A percentile compares a stretch with the other conserved stretches of the same genome.
These are phyloP conservation scores for Helicostylum pulchrum DNA, from an alignment of 192 early-diverging fungal species.

Conservation along the genomic window DNA sequence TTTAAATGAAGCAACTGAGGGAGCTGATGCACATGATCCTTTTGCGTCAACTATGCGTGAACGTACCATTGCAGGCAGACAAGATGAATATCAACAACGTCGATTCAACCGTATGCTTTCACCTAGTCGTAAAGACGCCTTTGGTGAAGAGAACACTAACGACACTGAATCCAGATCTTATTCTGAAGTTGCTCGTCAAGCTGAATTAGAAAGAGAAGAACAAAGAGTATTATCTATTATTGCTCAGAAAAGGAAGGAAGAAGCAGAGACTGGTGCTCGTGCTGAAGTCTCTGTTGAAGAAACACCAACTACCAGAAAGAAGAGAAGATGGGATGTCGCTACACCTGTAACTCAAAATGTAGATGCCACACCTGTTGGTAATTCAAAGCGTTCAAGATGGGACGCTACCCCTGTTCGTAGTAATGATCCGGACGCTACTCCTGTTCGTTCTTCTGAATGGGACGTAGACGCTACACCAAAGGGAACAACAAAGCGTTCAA, in stretches of 20 bases:
- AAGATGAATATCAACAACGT: slow-evolving; percentile 85
- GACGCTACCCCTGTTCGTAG: slow-evolving; percentile 74
- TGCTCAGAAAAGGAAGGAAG: slow-evolving; percentile 70
- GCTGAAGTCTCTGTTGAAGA: slow-evolving; percentile 31
- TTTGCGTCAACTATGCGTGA: slow-evolving; percentile 53
- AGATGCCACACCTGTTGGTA: slow-evolving; percentile 35
- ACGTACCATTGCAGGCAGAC: slow-evolving; percentile 74
- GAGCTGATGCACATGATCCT: slow-evolving; percentile 55
- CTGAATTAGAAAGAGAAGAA: slow-evolving; percentile 81
- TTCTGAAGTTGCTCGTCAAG: slow-evolving; percentile 81
- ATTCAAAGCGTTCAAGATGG: slow-evolving; percentile 51
- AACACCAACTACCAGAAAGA: slow-evolving; percentile 36
- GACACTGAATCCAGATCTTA: slow-evolving; percentile 64
- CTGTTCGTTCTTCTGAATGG: slow-evolving; percentile 50
- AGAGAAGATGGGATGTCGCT: slow-evolving; percentile 82
- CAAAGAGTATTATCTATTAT: slow-evolving; percentile 67
- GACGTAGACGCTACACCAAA: slow-evolving; percentile 81
- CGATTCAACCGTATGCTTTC: slow-evolving; percentile 76
- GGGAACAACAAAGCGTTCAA: slow-evolving; percentile 69
- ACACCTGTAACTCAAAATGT: slow-evolving; percentile 51
- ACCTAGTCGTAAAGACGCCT: slow-evolving; percentile 78
- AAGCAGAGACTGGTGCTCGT: slow-evolving; percentile 28
- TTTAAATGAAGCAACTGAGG: slow-evolving; percentile 60
- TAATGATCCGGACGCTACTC: slow-evolving; percentile 66
- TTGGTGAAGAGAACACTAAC: slow-evolving; percentile 43